Percentiles rank a stretch among this genome's conserved stretches.
Conservation (phyloP, 139 green algal genomes). For the Pleodorina starrii region DNA sequence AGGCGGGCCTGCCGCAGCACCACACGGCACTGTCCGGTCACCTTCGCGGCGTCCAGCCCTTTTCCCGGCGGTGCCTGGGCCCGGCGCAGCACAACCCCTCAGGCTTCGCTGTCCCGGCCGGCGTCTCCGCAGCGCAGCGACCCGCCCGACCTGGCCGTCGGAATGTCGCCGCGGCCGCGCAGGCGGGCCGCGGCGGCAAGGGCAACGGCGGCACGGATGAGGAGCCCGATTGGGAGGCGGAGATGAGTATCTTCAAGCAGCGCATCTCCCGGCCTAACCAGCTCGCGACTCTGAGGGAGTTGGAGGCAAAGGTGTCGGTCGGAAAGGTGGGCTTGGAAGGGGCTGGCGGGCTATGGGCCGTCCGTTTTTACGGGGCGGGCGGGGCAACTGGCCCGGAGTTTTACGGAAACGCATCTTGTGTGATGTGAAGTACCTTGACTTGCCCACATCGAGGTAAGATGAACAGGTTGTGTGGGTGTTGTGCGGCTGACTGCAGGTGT, state of each 20-base stretch:
- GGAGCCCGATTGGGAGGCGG: slow-evolving; percentile 84
- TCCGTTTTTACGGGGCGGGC: no score
- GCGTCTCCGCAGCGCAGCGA: neutral
- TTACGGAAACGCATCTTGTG: no score
- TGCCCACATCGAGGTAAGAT: no score
- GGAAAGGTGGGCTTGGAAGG: slow-evolving; percentile 65
- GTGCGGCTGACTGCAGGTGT: no score
- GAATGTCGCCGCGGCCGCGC: neutral
- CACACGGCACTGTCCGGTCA: neutral
- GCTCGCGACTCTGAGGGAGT: slow-evolving; percentile 83
- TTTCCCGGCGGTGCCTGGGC: neutral
- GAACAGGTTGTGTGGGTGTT: no score
- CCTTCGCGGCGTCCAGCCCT: neutral
- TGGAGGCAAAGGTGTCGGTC: slow-evolving; percentile 80
- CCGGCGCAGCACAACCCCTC: neutral
- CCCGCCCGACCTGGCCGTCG: neutral
- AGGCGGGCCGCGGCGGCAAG: neutral
- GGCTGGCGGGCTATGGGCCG: no score
- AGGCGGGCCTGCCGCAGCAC: neutral
- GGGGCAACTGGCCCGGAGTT: no score
- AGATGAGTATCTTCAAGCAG: slow-evolving; percentile 91
- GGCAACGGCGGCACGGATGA: slow-evolving; percentile 49
- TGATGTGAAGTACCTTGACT: no score
- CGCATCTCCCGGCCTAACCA: slow-evolving; percentile 82
- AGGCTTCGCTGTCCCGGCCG: neutral